A percentile compares a stretch with the other conserved stretches of the same genome.
These are phyloP conservation scores for Phoma herbarum DNA, from an alignment of 2,329 filamentous ascomycete genomes.

Conservation along the genomic window DNA sequence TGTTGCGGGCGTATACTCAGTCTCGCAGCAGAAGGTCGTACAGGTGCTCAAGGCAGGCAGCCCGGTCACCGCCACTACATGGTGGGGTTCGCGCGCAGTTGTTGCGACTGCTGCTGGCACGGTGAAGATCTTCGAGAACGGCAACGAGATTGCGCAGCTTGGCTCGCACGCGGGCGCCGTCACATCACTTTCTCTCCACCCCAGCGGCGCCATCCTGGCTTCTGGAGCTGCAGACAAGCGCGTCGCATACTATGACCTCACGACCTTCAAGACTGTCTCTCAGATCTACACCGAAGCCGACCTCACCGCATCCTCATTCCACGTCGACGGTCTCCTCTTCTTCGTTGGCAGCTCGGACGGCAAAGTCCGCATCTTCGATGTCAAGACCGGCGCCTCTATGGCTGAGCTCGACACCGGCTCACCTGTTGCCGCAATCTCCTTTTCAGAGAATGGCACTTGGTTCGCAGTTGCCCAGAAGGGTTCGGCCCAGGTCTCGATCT, in stretches of 20 bases:
- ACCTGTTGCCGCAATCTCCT: conserved; percentile 78
- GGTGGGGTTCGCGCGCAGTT: conserved; percentile 73
- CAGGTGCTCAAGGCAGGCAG: conserved; percentile 70
- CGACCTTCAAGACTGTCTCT: conserved; percentile 71
- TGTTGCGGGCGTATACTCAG: conserved; percentile 78
- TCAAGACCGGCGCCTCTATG: conserved; percentile 78
- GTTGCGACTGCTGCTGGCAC: conserved; percentile 78
- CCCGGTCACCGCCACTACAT: conserved; percentile 72
- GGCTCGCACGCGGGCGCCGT: conserved; percentile 84
- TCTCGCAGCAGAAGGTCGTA: conserved; percentile 78
- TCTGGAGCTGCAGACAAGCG: conserved; percentile 93
- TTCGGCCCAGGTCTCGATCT: conserved; percentile 82
- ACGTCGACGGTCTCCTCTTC: conserved; percentile 95
- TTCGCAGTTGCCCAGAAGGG: conserved; percentile 83
- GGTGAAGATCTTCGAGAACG: conserved; percentile 81
- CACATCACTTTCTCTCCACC: conserved; percentile 81
- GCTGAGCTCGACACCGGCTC: conserved; percentile 73
- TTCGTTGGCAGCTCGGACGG: conserved; percentile 82
- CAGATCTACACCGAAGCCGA: conserved; percentile 83
- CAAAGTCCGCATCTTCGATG: conserved; percentile 88
- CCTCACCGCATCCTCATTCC: conserved; percentile 82
- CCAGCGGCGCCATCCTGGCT: conserved; percentile 81
- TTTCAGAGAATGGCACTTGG: conserved; percentile 98
- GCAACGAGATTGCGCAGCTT: conserved; percentile 73
- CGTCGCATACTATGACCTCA: conserved; percentile 86